Conservation (phyloP, 1,284 basidiomycete genomes). For the Trichosporon inkin region DNA sequence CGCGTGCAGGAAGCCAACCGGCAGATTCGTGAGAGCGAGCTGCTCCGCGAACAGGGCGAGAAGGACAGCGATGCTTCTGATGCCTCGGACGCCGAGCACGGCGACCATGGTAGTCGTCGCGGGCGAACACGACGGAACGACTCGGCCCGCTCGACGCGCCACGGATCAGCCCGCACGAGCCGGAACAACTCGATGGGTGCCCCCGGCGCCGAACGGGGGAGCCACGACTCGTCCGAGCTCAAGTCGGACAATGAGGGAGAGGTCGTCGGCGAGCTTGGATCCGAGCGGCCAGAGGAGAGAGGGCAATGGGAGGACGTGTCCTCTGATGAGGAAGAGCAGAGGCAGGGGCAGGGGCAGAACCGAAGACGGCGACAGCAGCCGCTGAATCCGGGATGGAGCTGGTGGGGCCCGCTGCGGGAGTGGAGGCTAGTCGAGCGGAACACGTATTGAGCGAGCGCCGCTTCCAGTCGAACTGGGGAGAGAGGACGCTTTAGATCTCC, state of each 20-base stretch:
- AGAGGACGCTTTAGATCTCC: no score
- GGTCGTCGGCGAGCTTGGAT: not conserved
- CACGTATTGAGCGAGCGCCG: conserved; percentile 16
- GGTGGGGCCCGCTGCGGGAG: conserved; percentile 49
- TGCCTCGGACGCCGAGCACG: conserved; percentile 1
- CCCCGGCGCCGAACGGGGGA: not conserved
- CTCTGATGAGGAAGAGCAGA: conserved; percentile 6
- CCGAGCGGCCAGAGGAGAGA: conserved; percentile 3
- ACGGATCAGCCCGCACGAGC: not conserved
- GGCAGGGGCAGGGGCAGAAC: not conserved
- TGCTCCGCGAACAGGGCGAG: conserved; percentile 22
- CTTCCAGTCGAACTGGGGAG: no score
- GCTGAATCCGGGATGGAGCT: conserved; percentile 35
- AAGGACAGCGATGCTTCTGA: conserved; percentile 55
- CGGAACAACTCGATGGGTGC: not conserved
- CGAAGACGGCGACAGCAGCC: not conserved
- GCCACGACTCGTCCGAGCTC: not conserved
- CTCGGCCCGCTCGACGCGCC: not conserved
- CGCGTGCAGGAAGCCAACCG: conserved; percentile 40
- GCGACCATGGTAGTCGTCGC: not conserved
- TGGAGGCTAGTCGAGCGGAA: conserved; percentile 40
- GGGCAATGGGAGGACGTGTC: conserved; percentile 18
- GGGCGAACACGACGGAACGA: not conserved
- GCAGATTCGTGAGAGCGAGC: conserved; percentile 30
- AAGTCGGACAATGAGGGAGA: conserved; percentile 10